A percentile compares a stretch with the other conserved stretches of the same genome.
phyloP scores from a whole-genome alignment of 2,329 filamentous ascomycete genomes.

The Zymoseptoria pseudotritici region DNA sequence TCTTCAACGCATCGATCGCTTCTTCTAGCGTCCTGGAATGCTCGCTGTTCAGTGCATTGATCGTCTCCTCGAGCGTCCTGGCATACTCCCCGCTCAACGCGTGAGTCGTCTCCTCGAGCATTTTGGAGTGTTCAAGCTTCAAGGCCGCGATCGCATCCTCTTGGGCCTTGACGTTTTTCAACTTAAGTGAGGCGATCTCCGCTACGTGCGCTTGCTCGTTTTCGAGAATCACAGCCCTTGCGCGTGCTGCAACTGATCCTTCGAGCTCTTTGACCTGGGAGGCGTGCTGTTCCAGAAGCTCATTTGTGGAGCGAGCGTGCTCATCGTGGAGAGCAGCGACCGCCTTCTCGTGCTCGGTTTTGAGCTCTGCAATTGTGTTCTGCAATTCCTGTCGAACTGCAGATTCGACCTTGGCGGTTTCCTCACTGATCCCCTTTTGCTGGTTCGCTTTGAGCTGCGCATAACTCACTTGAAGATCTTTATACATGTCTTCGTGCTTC shows the following conservation, averaged over 20 bases:
- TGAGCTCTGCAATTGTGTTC: conserved; percentile 6
- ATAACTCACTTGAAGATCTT: conserved; percentile 13
- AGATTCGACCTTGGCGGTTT: neutral
- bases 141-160: conserved; percentile 6
- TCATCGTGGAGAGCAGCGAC: conserved; percentile 6
- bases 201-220: conserved; percentile 6
- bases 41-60: conserved; percentile 4
- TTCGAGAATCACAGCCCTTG: conserved; percentile 4
- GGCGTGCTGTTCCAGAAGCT: conserved; percentile 8
- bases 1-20: conserved; percentile 7
- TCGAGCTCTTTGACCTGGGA: conserved; percentile 14
- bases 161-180: neutral
- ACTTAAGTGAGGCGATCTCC: conserved; percentile 4
- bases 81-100: conserved; percentile 7
- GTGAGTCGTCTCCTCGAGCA: neutral
- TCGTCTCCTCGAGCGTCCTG: neutral
- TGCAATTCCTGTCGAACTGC: neutral
- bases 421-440: neutral
- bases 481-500: conserved; percentile 17
- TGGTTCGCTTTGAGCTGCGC: conserved; percentile 14
- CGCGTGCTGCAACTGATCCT: conserved; percentile 11
- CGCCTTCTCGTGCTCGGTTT: conserved; percentile 8
- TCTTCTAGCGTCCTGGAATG: conserved; percentile 9
- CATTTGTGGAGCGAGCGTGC: conserved; percentile 12
- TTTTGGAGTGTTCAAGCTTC: conserved; percentile 6